Conservation (phyloP, 176 grass and related monocot species). For the Zea luxurians region DNA sequence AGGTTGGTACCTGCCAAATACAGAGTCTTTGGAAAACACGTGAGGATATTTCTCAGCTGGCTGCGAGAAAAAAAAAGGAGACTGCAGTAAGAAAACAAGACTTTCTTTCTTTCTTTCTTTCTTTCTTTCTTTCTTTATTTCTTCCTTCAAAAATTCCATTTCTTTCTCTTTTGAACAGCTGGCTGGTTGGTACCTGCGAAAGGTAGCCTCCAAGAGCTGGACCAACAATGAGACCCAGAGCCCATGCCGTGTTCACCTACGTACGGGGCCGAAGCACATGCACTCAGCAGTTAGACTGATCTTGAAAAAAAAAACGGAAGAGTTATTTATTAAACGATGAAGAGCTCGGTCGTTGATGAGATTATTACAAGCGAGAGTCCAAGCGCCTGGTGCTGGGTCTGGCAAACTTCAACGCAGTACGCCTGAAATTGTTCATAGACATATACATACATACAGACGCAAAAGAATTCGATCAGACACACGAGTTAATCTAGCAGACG, state of each 20-base stretch:
- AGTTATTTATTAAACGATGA: too few relatives aligned
- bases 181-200: constrained; percentile 51
- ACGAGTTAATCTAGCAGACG: background rate
- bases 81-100: background rate
- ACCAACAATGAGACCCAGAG: constrained; percentile 72
- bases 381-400: constrained; percentile 47
- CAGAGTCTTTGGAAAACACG: constrained; percentile 50
- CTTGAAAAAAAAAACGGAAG: background rate
- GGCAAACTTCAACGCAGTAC: constrained; percentile 52
- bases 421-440: constrained; percentile 23
- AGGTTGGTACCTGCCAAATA: constrained; percentile 53
- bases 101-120: background rate
- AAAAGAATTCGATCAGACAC: background rate
- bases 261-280: too few relatives aligned
- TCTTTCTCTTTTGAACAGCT: background rate
- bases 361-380: constrained; percentile 53
- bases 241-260: constrained; percentile 56
- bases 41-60: constrained; percentile 77
- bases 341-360: background rate
- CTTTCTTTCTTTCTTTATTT: background rate
- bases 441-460: too few relatives aligned
- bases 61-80: constrained; percentile 25
- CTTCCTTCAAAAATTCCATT: background rate
- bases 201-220: constrained; percentile 85
- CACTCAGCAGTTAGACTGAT: background rate